phyloP scores from a whole-genome alignment of 1,284 basidiomycete genomes.

The Pseudozyma hubeiensis region DNA sequence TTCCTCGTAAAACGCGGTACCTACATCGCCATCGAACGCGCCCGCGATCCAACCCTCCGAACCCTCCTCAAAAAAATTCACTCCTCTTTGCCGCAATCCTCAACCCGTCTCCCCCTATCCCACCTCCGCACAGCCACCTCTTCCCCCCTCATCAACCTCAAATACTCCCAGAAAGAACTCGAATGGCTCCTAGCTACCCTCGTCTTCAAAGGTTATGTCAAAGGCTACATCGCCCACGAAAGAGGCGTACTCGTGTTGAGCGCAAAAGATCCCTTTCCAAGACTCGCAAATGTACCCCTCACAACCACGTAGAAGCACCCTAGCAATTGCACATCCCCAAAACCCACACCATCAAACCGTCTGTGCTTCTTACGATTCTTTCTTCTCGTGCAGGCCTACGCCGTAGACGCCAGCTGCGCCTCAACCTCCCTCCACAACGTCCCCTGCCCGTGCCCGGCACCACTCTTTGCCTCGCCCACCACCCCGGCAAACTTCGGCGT shows the following conservation, averaged over 20 bases:
- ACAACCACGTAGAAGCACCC: constrained; percentile 8
- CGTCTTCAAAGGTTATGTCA: constrained; percentile 90
- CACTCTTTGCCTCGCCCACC: constrained; percentile 30
- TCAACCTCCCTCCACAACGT: constrained; percentile 43
- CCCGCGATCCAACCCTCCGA: constrained; percentile 85
- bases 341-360: no score
- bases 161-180: constrained; percentile 78
- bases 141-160: constrained; percentile 26
- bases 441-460: not conserved
- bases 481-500: constrained; percentile 32
- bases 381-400: not conserved
- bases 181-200: constrained; percentile 91
- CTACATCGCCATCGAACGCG: constrained; percentile 86
- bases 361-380: no score
- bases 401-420: constrained; percentile 11
- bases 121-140: constrained; percentile 43
- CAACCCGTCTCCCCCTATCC: constrained; percentile 45
- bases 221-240: constrained; percentile 95
- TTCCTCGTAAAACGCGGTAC: constrained; percentile 83
- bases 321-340: no score
- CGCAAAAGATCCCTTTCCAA: constrained; percentile 83
- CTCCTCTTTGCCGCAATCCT: constrained; percentile 67
- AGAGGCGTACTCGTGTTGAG: constrained; percentile 91
- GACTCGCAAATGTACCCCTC: constrained; percentile 14
- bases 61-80: constrained; percentile 87